Conservation (phyloP, 371 early-diverging fungal genomes). For the Rhizopus delemar region DNA sequence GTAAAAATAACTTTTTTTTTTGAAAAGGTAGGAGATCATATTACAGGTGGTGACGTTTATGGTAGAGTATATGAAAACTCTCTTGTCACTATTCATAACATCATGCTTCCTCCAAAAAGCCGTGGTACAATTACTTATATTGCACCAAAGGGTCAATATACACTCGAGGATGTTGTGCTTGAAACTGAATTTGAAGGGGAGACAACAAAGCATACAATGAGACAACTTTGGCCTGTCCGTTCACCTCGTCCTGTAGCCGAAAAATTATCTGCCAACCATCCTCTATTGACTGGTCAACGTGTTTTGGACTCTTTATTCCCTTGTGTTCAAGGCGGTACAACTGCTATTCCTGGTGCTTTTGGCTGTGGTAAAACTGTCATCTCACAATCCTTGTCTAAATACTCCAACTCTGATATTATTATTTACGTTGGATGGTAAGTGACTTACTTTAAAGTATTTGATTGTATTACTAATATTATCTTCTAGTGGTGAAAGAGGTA, state of each 20-base stretch:
- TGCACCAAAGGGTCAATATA: conserved; percentile 95
- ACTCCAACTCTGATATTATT: conserved; percentile 99
- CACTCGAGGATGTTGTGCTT: conserved; percentile 89
- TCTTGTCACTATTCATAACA: conserved; percentile 88
- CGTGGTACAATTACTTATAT: conserved; percentile 96
- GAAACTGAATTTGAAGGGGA: conserved; percentile 95
- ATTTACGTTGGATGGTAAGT: conserved; percentile 97
- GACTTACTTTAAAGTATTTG: conserved; percentile 2
- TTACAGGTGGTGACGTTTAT: conserved; percentile 98
- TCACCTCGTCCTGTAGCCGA: conserved; percentile 97
- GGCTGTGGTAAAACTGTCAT: conserved; percentile 99
- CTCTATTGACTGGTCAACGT: conserved; percentile 99
- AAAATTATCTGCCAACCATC: conserved; percentile 96
- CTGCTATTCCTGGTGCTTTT: conserved; percentile 99
- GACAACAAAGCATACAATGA: conserved; percentile 89
- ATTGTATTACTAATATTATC: conserved; percentile 1
- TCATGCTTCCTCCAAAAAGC: conserved; percentile 95
- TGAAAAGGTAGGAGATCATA: conserved; percentile 87
- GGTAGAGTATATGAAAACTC: conserved; percentile 98
- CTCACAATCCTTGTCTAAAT: conserved; percentile 99
- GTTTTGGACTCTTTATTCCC: conserved; percentile 99
- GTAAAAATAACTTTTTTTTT: background rate
- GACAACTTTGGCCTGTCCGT: conserved; percentile 99
- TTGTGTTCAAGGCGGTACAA: conserved; percentile 99
- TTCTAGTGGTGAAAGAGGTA: conserved; percentile 97